Percentiles rank a stretch among this genome's conserved stretches.
Conservation (phyloP, 1,284 basidiomycete species). For the Rhodotorula sp. region DNA sequence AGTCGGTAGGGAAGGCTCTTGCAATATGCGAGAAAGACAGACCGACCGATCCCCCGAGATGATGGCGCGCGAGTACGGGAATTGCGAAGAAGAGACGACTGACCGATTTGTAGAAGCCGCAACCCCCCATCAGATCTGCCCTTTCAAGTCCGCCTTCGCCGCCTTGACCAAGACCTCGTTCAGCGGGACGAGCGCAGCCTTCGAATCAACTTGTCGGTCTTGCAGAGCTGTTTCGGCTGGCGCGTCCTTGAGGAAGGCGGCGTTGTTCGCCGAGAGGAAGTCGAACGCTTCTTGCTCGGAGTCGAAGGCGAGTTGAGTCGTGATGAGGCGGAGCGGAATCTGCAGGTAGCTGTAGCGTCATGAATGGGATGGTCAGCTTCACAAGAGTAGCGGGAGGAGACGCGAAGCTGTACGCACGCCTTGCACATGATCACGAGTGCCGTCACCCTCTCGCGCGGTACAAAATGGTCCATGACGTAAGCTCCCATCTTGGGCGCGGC, state of each 20-base stretch:
- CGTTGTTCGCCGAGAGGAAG: constrained; percentile 71
- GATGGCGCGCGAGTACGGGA: not conserved
- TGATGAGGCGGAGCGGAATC: constrained; percentile 73
- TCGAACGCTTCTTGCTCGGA: constrained; percentile 61
- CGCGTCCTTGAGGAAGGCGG: constrained; percentile 60
- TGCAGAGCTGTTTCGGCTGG: constrained; percentile 28
- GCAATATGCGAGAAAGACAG: not conserved
- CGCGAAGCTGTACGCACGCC: constrained; percentile 64
- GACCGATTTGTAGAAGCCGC: not conserved
- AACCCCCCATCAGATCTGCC: constrained; percentile 48
- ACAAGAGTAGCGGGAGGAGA: not conserved
- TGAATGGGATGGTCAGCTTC: constrained; percentile 3
- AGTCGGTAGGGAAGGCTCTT: not conserved
- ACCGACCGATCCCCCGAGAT: not conserved
- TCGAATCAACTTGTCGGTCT: constrained; percentile 53
- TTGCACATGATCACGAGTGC: constrained; percentile 87
- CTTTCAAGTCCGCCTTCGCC: constrained; percentile 57
- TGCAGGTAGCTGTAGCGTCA: constrained; percentile 62
- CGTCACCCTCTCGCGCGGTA: constrained; percentile 82
- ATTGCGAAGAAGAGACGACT: not conserved
- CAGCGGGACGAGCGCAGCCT: constrained; percentile 52
- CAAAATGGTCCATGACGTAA: constrained; percentile 99
- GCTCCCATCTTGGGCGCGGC: constrained; percentile 94
- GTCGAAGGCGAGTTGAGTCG: constrained; percentile 80
- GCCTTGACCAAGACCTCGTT: constrained; percentile 52